Base-by-base conservation (phyloP, 805 yeast genomes). In the Yarrowia osloensis region DNA sequence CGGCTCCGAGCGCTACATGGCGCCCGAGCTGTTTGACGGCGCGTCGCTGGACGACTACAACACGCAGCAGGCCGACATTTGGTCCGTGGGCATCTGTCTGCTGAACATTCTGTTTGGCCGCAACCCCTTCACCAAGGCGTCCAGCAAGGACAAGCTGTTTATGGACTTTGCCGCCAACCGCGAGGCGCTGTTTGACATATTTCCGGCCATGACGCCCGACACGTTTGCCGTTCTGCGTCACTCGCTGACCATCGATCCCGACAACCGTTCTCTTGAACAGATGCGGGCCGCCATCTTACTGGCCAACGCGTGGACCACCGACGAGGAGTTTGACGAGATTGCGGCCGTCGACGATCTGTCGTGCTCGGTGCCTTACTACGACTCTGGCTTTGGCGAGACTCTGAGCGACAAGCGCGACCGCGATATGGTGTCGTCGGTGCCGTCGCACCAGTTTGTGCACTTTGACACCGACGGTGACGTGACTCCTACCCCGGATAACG, bases 1-100 rank as follows among this genome's bases (percentile, higher is more conserved):
- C 68, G 97, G 97, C 26, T 86, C 91, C 66, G 97, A 91, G 77
- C 82, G 96, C 69, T 92, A 92, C 77, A 92, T 92, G 98, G 96
- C 97, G 0, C 98, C 98, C 0, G 98, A 92, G 74, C 78, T 91
- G 67, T 88, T 91, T 74, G 96, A 91, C 71, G 79, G 79, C 54
- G 76, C 78, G 49, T 66, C 69, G 54, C 68, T 71, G 66, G 74
- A 75, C 67, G 46, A 82, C 49, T 93, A 92, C 75, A 89, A 88
- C 72, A 91, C 97, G 9, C 86, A 87, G 22, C 88, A 89, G 76
- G 88, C 89, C 62, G 97, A 92, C 77, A 81, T 92, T 59, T 92
- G 98, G 98, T 87, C 97, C 0, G 78, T 90, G 68, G 98, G 97
- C 31, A 86, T 92, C 68, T 90, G 91, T 52, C 80, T 92, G 68